Base-by-base conservation (phyloP, 768 basidiomycete genomes). In the Trametes maxima region DNA sequence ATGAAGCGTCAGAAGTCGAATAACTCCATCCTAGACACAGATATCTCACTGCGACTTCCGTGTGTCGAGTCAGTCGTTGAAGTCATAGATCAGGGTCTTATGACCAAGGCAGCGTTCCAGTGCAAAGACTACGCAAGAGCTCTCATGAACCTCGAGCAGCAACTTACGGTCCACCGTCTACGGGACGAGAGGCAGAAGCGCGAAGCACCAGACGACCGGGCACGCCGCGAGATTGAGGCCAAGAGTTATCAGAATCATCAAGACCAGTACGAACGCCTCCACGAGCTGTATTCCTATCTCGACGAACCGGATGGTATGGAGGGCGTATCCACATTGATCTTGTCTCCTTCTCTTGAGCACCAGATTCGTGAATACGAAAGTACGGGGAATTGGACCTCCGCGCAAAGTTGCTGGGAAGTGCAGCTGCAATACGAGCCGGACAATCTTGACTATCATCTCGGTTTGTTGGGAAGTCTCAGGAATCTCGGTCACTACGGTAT, bases 271-370 rank as follows among this genome's bases (percentile, higher is more conserved):
- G 97, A 98, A 68, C 85, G 87, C 17, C 78, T 99, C 7, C 97
- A 99, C 67, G 89, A 97, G 73, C 95, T 98, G 62, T 99, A 99
- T 73, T 89, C 96, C 13, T 85, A 95, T 58, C 80, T 99, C 7
- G 94, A 99, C 72, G 95, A 99, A 73, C 97, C 97, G 0, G 97
- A 99, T 75, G 97, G 97, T 16, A 99, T 99, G 97, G 95, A 98
- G 76, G 97, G 97, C 0, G 83, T 98, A 35, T 97, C 97, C 0
- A 86, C 90, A 6, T 76, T 90, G 67, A 90, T 98, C 57, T 76
- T 98, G 13, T 86, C 90, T 0, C 97, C 97, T 0, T 92, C 92
- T 3, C 74, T 98, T 48, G 93, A 98, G 65, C 94, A 97, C 73
- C 94, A 97, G 73, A 98, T 99, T 62, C 88, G 97, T 44, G 92